Conservation (phyloP, 257 asterid species). For the Solanum phureja region DNA sequence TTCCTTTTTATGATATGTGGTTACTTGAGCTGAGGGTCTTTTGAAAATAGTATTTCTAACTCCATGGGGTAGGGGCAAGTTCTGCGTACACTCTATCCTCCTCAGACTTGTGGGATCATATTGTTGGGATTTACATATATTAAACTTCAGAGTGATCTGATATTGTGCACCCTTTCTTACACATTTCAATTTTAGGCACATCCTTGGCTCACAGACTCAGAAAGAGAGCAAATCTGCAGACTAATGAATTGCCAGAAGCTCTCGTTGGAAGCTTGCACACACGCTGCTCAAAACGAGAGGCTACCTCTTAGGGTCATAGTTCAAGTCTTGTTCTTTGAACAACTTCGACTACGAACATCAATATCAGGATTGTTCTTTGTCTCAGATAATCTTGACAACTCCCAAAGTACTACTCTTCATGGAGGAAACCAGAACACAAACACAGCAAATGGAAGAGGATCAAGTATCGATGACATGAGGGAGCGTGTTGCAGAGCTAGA, state of each 20-base stretch:
- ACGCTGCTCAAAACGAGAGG: slow-evolving; percentile 86
- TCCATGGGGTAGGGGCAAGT: background rate
- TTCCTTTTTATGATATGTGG: no score
- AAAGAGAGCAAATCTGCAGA: slow-evolving; percentile 69
- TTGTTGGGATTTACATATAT: background rate
- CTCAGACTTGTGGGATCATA: background rate
- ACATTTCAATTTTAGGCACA: slow-evolving; percentile 42
- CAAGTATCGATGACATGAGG: background rate
- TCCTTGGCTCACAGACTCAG: slow-evolving; percentile 69
- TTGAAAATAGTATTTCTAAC: background rate
- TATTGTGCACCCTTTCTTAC: background rate
- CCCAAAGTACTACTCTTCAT: slow-evolving; percentile 7
- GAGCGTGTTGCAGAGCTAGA: background rate
- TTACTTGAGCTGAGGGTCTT: background rate
- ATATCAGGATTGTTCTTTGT: slow-evolving; percentile 79
- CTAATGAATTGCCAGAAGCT: slow-evolving; percentile 86
- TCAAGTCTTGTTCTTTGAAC: slow-evolving; percentile 82
- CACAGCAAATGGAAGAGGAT: slow-evolving; percentile 6
- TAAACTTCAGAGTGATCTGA: background rate
- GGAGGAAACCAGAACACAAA: background rate
- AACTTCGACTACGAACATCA: slow-evolving; percentile 69
- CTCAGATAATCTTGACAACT: background rate
- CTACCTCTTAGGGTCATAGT: slow-evolving; percentile 80
- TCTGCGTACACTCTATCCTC: background rate
- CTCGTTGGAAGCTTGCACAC: slow-evolving; percentile 79